Percentiles rank a stretch among this genome's conserved stretches.
Evolutionary conservation across 164 flowering plant species (phyloP).

Genomic region (Vitis vinifera): ASM3070453v1 NC_081820.1:26221501-26222000

Average conservation of each 20-base stretch:
- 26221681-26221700: too few species aligned
- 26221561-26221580: slow-evolving; percentile 86
- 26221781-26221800: slow-evolving; percentile 82
- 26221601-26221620: not conserved
- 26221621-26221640: not conserved
- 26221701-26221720: too few species aligned
- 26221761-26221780: slow-evolving; percentile 86
- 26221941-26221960: slow-evolving; percentile 94
- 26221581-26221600: slow-evolving; percentile 9
- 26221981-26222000: slow-evolving; percentile 95
- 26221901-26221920: slow-evolving; percentile 90
- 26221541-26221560: slow-evolving; percentile 96
- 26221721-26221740: not conserved
- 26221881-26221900: slow-evolving; percentile 94
- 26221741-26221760: slow-evolving; percentile 74
- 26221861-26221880: slow-evolving; percentile 88
- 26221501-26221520: slow-evolving; percentile 81
- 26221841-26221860: slow-evolving; percentile 70
- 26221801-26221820: slow-evolving; percentile 88
- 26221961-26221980: slow-evolving; percentile 92
- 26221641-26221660: too few species aligned
- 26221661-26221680: too few species aligned
- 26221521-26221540: slow-evolving; percentile 99
- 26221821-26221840: slow-evolving; percentile 94
- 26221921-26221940: slow-evolving; percentile 77